Percentiles rank a stretch among this genome's conserved stretches.
These are phyloP conservation scores for Boletus sp. DNA, from an alignment of 768 basidiomycete genomes.

Conservation along the genomic window DNA sequence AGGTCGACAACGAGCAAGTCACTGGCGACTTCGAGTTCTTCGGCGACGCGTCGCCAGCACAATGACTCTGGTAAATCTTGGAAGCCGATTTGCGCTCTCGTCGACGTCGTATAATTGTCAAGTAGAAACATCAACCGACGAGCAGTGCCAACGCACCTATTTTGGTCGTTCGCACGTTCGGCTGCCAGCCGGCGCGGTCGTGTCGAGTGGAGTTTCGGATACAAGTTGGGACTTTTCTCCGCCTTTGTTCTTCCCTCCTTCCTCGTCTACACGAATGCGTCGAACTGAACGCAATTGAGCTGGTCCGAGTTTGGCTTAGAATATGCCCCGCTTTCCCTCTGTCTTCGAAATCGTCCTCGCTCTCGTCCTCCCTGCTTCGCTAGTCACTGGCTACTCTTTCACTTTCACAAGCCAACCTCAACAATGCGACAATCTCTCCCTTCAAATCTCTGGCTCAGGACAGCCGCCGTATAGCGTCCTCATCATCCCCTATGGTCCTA, in stretches of 20 bases:
- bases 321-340: constrained; percentile 8
- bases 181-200: neutral
- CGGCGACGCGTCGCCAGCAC: neutral
- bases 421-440: constrained; percentile 64
- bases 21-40: neutral
- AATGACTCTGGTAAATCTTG: neutral
- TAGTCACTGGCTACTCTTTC: constrained; percentile 42
- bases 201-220: neutral
- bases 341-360: constrained; percentile 1
- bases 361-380: constrained; percentile 23
- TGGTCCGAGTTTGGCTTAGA: neutral
- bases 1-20: neutral
- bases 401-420: constrained; percentile 44
- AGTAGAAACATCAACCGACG: no score
- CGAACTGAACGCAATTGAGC: neutral
- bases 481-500: constrained; percentile 63
- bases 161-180: constrained; percentile 1
- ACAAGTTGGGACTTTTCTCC: neutral
- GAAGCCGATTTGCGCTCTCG: constrained; percentile 11
- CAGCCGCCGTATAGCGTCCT: constrained; percentile 65
- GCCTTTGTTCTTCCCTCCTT: neutral
- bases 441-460: constrained; percentile 59
- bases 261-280: constrained; percentile 7
- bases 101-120: neutral
- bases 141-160: constrained; percentile 1